Percentiles rank a stretch among this genome's conserved stretches.
Conservation (phyloP, 2,329 filamentous ascomycete genomes). For the Xenosphaeropsis pyriputrescens region DNA sequence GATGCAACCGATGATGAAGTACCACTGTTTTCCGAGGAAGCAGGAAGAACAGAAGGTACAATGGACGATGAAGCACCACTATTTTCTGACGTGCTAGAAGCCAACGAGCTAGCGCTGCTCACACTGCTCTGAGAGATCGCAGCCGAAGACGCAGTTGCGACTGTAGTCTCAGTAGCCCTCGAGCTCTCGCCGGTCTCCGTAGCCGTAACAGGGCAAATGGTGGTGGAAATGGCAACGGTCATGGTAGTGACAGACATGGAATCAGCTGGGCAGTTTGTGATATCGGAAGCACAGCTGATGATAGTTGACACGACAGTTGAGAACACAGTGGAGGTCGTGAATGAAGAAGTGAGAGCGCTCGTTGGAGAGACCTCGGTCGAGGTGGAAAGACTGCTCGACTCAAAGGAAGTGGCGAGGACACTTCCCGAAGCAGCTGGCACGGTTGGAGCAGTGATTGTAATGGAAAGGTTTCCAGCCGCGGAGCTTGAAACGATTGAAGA, state of each 20-base stretch:
- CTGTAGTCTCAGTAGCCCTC: conserved; percentile 5
- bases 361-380: conserved; percentile 1
- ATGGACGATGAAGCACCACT: no score
- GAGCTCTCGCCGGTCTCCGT: not conserved
- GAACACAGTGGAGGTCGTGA: conserved; percentile 28
- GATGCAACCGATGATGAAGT: no score
- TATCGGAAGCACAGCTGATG: conserved; percentile 29
- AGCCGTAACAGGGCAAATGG: conserved; percentile 7
- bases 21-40: no score
- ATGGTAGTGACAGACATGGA: conserved; percentile 5
- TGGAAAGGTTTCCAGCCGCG: not conserved
- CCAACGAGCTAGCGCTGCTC: no score
- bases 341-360: no score
- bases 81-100: no score
- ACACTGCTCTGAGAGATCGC: no score
- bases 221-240: conserved; percentile 10
- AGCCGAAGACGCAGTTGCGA: not conserved
- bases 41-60: no score
- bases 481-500: not conserved
- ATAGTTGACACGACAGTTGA: conserved; percentile 33
- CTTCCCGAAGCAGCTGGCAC: not conserved
- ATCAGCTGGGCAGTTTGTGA: conserved; percentile 33
- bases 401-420: no score
- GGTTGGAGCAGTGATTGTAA: not conserved
- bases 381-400: not conserved